Evolutionary conservation across 2,329 filamentous ascomycete genomes (phyloP).

Genomic region (Seiridium unicorne): DNA sequence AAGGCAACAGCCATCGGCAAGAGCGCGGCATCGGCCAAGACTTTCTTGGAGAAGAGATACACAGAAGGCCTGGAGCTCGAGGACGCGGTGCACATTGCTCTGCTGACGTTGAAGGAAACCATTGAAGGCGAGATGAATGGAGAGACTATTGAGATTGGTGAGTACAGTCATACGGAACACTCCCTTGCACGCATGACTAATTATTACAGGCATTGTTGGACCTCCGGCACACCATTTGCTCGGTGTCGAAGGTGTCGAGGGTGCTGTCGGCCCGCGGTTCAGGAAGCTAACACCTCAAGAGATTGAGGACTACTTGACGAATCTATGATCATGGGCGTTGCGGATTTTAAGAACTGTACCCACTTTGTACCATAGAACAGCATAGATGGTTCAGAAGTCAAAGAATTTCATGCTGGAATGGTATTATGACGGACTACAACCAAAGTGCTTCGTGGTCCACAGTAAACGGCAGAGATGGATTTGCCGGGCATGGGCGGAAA

Average conservation of each 20-base stretch:
- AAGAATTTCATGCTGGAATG: conserved; percentile 17
- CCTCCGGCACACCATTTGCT: conserved; percentile 91
- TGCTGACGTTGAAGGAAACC: conserved; percentile 96
- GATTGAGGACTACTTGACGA: conserved; percentile 99
- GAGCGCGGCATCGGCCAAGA: conserved; percentile 97
- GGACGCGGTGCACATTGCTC: conserved; percentile 96
- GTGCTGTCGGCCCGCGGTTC: conserved; percentile 82
- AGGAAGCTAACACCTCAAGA: conserved; percentile 94
- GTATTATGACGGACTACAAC: conserved; percentile 33
- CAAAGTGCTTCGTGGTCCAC: conserved; percentile 50
- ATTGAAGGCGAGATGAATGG: conserved; percentile 99
- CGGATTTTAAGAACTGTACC: conserved; percentile 21
- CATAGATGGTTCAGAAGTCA: conserved; percentile 39
- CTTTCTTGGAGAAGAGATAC: conserved; percentile 98
- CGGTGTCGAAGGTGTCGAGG: conserved; percentile 85
- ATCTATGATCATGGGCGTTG: conserved; percentile 64
- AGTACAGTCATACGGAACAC: conserved; percentile 26
- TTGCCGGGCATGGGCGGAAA: conserved; percentile 24
- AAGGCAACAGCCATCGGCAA: conserved; percentile 99
- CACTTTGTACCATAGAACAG: conserved; percentile 46
- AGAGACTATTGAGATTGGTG: conserved; percentile 96
- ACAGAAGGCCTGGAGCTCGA: conserved; percentile 95
- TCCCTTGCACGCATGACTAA: conserved; percentile 21
- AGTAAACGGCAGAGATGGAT: conserved; percentile 39
- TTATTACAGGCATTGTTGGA: conserved; percentile 77